phyloP scores from a whole-genome alignment of 345 rosid genomes.

The Psidium guajava region DNA sequence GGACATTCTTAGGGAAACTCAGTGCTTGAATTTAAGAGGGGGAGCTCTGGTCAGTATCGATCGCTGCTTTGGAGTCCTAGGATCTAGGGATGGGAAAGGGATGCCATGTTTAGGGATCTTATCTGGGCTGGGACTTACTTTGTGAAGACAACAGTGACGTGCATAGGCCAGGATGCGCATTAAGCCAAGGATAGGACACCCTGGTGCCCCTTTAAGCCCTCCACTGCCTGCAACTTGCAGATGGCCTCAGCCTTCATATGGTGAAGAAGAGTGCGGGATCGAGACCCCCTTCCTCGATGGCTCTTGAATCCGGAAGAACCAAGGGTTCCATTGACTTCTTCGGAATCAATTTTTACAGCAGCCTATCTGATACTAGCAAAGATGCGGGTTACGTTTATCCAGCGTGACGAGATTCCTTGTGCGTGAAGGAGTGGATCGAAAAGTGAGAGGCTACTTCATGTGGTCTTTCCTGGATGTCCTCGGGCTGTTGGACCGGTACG shows the following conservation, averaged over 20 bases:
- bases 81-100: conserved; percentile 8
- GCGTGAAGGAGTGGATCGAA: conserved; percentile 27
- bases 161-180: too few species aligned
- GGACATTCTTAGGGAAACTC: conserved; percentile 20
- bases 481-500: conserved; percentile 23
- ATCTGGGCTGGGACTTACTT: conserved; percentile 15
- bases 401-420: not conserved
- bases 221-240: too few species aligned
- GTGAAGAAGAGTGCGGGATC: conserved; percentile 24
- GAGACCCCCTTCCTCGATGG: conserved; percentile 19
- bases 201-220: too few species aligned
- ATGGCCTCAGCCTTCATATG: not conserved
- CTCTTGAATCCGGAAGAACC: conserved; percentile 13
- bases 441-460: conserved; percentile 32
- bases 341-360: conserved; percentile 34
- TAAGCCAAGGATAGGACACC: too few species aligned
- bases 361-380: too few species aligned
- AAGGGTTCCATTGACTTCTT: conserved; percentile 39
- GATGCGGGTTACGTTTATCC: not conserved
- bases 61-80: not conserved
- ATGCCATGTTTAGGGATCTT: conserved; percentile 9
- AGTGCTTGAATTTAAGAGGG: not conserved
- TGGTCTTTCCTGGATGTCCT: conserved; percentile 36
- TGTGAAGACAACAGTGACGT: not conserved
- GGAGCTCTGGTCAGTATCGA: not conserved